Conservation (phyloP, 352 stramenopile species). For the Globisporangium cylindrosporum region DNA sequence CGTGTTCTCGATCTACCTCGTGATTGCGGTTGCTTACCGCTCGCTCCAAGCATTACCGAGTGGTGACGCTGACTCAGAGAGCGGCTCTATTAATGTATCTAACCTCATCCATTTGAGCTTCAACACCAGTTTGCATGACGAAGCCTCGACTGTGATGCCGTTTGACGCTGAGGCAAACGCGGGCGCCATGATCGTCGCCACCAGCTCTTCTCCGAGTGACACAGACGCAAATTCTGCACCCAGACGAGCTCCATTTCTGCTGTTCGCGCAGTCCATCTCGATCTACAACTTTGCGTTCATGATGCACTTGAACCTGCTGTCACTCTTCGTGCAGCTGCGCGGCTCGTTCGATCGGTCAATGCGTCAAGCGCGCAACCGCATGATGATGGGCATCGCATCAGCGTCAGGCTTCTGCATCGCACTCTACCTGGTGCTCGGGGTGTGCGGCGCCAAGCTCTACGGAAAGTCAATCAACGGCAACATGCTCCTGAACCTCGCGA, state of each 20-base stretch:
- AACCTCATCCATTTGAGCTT: neutral
- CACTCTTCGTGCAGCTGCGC: neutral
- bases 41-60: neutral
- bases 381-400: neutral
- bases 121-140: neutral
- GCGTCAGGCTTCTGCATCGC: neutral
- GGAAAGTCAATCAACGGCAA: constrained; percentile 26
- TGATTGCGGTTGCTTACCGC: neutral
- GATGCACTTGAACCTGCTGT: neutral
- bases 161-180: neutral
- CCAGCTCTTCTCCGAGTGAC: neutral
- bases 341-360: neutral
- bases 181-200: neutral
- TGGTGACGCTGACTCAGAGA: neutral
- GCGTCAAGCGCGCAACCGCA: neutral
- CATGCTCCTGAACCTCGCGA: constrained; percentile 49
- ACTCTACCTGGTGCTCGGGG: neutral
- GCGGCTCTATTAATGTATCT: neutral
- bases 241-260: neutral
- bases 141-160: neutral
- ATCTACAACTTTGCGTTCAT: constrained; percentile 1
- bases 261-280: neutral
- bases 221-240: neutral
- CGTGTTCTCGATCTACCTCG: neutral
- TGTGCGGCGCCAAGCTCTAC: neutral